Evolutionary conservation across 1,284 basidiomycete species (phyloP), one percentile per base, ranked within the genome.

Genomic region (Leccinum solheimii): DNA sequence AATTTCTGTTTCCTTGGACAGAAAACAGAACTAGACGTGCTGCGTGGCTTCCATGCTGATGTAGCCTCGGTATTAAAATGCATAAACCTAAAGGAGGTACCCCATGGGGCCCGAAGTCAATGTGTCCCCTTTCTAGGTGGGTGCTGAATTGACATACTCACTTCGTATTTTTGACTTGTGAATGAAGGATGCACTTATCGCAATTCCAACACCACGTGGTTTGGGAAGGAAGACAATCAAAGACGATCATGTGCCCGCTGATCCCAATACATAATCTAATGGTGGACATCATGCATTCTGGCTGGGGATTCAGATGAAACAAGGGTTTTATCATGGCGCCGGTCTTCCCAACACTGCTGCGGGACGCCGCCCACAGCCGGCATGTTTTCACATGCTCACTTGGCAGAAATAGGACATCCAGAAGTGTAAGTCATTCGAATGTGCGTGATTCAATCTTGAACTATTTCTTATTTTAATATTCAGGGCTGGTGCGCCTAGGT

Each of bases 221-320:
- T 38, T 45, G 19, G 53, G 19, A 21, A 26, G 43, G 50, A 55
- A 9, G 43, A 45, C 43, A 3, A 45, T 21, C 19, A 21, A 21
- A 19, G 48, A 26, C 23, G 10, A 40, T 14, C 3, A 13, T 45
- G 19, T 11, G 5, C 19, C 43, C 16, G 43, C 43, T 21, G 43
- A 51, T 23, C 14, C 23, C 23, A 50, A 26, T 16, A 16, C 16
- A 56, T 48, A n/a, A 21, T 26, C 2, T 45, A 23, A 45, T 49
- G 32, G n/a, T 51, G 51, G 21, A 21, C 40, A 19, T 43, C 40
- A 11, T 19, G 40, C 36, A 57, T 48, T 11, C 49, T 51, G 53
- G 27, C 43, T 40, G 32, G 45, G 30, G 49, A 30, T 21, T 55
- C 38, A 2, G 55, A 56, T 69, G 72, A 71, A 73, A 71, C 61